phyloP scores from a whole-genome alignment of 1,284 basidiomycete genomes.

The Thelephora terrestris region DNA sequence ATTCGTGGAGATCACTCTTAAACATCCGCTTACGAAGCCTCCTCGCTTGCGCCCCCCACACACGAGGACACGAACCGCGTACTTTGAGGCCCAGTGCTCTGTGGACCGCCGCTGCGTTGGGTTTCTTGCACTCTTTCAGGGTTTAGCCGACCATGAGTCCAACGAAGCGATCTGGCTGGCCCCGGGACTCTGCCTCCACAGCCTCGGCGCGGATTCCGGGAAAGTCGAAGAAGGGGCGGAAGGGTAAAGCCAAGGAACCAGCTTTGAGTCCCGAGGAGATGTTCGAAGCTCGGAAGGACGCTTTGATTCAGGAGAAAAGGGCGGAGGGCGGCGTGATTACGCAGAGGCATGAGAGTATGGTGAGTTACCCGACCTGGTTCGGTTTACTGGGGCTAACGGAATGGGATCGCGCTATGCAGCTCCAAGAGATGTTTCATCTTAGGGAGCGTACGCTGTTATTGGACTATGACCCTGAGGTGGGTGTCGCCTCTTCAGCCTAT shows the following conservation, averaged over 20 bases:
- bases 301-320: constrained; percentile 48
- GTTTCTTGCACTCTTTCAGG: constrained; percentile 11
- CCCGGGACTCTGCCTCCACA: too few relatives aligned
- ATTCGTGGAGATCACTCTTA: constrained; percentile 42
- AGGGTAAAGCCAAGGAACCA: constrained; percentile 1
- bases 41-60: constrained; percentile 9
- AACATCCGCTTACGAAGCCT: constrained; percentile 11
- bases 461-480: constrained; percentile 63
- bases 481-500: constrained; percentile 1
- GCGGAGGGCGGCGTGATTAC: constrained; percentile 46
- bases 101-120: constrained; percentile 10
- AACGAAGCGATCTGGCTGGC: too few relatives aligned
- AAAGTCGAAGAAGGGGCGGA: constrained; percentile 5
- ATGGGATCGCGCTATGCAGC: constrained; percentile 27
- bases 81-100: constrained; percentile 7
- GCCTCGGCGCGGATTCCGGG: too few relatives aligned
- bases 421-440: constrained; percentile 81
- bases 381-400: not conserved
- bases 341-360: constrained; percentile 66
- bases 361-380: constrained; percentile 27
- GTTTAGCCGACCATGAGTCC: too few relatives aligned
- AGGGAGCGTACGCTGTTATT: constrained; percentile 69
- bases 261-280: constrained; percentile 8
- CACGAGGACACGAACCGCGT: too few relatives aligned
- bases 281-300: constrained; percentile 25